Percentiles rank a stretch among this genome's conserved stretches.
Conservation (phyloP, 2,329 filamentous ascomycete genomes). For the Penicillium sp. region DNA sequence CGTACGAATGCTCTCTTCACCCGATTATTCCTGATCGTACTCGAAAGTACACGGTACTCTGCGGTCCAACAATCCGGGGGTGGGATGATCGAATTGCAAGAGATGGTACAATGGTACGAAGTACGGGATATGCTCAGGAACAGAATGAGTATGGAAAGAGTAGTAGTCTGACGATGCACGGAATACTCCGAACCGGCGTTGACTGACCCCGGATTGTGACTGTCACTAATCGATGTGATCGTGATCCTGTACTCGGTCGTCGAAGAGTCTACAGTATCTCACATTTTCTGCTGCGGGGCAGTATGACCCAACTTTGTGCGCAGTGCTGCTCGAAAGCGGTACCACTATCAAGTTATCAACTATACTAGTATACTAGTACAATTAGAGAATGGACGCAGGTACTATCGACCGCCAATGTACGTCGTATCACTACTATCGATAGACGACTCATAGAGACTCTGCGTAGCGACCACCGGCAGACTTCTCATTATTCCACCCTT, state of each 20-base stretch:
- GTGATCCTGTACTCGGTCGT: not conserved
- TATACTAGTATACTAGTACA: no score
- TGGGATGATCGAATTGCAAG: not conserved
- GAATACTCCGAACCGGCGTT: not conserved
- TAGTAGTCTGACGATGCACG: not conserved
- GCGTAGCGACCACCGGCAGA: no score
- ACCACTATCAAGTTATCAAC: no score
- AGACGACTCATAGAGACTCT: no score
- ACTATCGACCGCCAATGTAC: not conserved
- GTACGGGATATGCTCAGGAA: not conserved
- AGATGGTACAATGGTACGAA: not conserved
- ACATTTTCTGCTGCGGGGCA: not conserved
- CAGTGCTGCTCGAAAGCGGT: no score
- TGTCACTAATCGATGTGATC: not conserved
- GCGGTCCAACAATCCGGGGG: not conserved
- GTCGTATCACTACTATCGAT: no score
- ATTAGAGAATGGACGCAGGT: no score
- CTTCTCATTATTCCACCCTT: not conserved
- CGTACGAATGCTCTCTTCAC: not conserved
- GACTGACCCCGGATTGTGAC: not conserved
- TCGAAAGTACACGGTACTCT: not conserved
- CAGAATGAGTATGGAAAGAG: no score
- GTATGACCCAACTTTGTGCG: no score
- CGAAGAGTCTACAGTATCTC: no score
- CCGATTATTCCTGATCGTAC: not conserved